phyloP scores from a whole-genome alignment of 208 protist species.

The Porcisia deanei region DNA sequence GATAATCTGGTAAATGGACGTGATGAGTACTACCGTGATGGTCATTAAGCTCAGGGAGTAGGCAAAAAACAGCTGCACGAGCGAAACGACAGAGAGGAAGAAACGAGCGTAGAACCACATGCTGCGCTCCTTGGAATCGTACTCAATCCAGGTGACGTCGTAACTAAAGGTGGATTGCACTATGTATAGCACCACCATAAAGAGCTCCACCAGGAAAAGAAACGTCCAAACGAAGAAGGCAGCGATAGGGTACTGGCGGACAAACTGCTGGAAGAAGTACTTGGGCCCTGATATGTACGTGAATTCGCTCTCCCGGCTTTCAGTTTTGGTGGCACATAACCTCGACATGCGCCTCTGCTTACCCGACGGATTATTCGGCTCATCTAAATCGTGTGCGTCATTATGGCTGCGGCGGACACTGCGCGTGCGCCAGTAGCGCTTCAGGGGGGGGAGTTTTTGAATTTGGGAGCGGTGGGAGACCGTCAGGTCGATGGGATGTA shows the following conservation, averaged over 20 bases:
- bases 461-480: conserved; percentile 32
- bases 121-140: conserved; percentile 52
- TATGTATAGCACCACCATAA: conserved; percentile 73
- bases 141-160: conserved; percentile 57
- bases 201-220: conserved; percentile 76
- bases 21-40: conserved; percentile 70
- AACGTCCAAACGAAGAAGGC: conserved; percentile 78
- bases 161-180: conserved; percentile 48
- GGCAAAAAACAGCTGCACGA: conserved; percentile 83
- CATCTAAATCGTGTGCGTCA: conserved; percentile 33
- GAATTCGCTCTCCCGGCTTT: conserved; percentile 44
- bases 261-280: conserved; percentile 82
- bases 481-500: conserved; percentile 55
- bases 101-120: conserved; percentile 69
- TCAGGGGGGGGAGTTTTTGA: conserved; percentile 39
- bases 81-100: conserved; percentile 66
- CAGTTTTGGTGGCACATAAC: conserved; percentile 2
- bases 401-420: conserved; percentile 40
- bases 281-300: conserved; percentile 69
- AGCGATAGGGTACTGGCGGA: conserved; percentile 65
- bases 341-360: conserved; percentile 14
- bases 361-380: conserved; percentile 15
- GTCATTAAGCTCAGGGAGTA: conserved; percentile 79
- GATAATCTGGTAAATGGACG: conserved; percentile 83
- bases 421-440: conserved; percentile 54